Conservation (phyloP, 768 basidiomycete genomes). For the Nidula microcarpa region DNA sequence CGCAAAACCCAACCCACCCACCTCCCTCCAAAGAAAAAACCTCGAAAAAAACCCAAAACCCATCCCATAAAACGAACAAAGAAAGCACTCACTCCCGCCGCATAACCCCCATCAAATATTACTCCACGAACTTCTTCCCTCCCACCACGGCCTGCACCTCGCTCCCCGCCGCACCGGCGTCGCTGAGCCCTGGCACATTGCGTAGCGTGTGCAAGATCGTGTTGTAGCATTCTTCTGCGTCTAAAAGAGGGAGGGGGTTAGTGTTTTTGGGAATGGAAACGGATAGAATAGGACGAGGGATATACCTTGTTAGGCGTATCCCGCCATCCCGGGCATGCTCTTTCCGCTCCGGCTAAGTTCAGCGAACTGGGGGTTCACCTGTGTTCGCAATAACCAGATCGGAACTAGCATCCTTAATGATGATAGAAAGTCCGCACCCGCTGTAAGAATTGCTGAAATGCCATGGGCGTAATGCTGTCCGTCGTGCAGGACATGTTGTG, state of each 20-base stretch:
- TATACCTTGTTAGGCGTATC: constrained; percentile 79
- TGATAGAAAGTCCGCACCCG: constrained; percentile 19
- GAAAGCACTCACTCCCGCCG: constrained; percentile 50
- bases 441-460: constrained; percentile 72
- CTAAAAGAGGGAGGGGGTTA: constrained; percentile 23
- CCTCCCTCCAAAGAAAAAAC: no score
- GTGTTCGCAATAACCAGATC: constrained; percentile 5
- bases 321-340: constrained; percentile 30
- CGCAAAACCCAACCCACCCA: no score
- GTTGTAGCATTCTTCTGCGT: constrained; percentile 89
- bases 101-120: constrained; percentile 79
- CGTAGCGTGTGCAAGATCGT: constrained; percentile 70
- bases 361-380: constrained; percentile 87
- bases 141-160: constrained; percentile 20
- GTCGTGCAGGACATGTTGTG: constrained; percentile 70
- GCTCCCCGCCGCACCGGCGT: constrained; percentile 25
- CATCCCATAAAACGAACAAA: no score
- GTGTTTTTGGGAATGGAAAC: not conserved
- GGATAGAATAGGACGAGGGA: constrained; percentile 19
- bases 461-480: constrained; percentile 65
- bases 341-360: constrained; percentile 53
- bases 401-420: no score
- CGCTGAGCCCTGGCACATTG: constrained; percentile 55
- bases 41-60: no score
- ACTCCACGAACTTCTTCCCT: constrained; percentile 66